These are phyloP conservation scores for Leptographium flavum DNA, from an alignment of 2,329 filamentous ascomycete genomes.

Conservation along the genomic window DNA sequence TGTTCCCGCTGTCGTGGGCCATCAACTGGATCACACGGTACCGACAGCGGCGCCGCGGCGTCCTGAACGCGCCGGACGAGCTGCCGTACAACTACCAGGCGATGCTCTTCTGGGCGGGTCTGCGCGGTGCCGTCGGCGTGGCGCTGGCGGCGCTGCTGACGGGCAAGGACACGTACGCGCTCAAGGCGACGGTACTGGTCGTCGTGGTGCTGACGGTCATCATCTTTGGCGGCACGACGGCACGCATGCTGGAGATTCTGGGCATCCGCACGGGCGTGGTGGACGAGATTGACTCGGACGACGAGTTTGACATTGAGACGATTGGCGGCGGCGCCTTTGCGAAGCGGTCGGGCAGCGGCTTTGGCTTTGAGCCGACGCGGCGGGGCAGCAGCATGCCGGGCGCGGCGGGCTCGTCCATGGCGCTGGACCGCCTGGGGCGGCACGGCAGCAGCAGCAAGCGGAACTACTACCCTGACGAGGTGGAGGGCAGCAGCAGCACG, in stretches of 20 bases:
- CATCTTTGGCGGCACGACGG: slow-evolving; percentile 95
- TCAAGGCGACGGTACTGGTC: slow-evolving; percentile 90
- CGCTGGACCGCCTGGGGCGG: slow-evolving; percentile 7
- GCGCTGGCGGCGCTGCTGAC: slow-evolving; percentile 79
- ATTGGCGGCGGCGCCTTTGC: slow-evolving; percentile 60
- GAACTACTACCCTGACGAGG: slow-evolving; percentile 12
- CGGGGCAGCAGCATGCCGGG: slow-evolving; percentile 18
- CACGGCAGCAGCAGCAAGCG: slow-evolving; percentile 10
- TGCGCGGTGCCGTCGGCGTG: slow-evolving; percentile 90
- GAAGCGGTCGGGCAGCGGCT: slow-evolving; percentile 61
- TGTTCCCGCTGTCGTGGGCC: slow-evolving; percentile 77
- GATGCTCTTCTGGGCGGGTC: slow-evolving; percentile 99
- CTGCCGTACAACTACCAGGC: slow-evolving; percentile 89
- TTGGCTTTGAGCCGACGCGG: slow-evolving; percentile 62
- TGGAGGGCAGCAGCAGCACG: slow-evolving; percentile 1
- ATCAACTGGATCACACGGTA: slow-evolving; percentile 93
- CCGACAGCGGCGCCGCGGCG: slow-evolving; percentile 59
- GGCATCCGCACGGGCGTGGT: slow-evolving; percentile 94
- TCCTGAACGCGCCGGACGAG: slow-evolving; percentile 64
- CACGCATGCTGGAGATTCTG: slow-evolving; percentile 92
- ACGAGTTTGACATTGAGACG: slow-evolving; percentile 92
- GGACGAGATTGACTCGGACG: slow-evolving; percentile 92
- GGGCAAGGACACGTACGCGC: slow-evolving; percentile 65
- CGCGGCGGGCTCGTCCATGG: slow-evolving; percentile 30
- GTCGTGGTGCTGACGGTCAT: slow-evolving; percentile 97